Evolutionary conservation across 805 yeast species (phyloP), one percentile per base, ranked within the genome.

Genomic region (Lachancea quebecensis): DNA sequence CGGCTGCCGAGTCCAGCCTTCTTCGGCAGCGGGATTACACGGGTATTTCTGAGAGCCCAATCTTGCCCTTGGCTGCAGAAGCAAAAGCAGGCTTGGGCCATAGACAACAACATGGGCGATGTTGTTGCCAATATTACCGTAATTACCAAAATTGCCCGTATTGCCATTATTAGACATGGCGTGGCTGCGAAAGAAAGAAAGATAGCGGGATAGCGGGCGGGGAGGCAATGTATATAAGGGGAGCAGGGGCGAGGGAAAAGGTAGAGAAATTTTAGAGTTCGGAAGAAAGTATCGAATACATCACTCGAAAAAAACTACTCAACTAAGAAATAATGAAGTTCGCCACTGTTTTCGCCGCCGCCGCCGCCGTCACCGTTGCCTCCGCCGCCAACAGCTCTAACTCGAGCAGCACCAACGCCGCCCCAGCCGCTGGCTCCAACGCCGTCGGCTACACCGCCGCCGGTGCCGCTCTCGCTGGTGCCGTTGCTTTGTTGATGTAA

Each of bases 401-500:
- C 33, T 46, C 47, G 41, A 50, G 51, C 35, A 56, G 56, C 35
- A 35, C 50, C 10, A 50, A 49, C 38, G 50, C 32, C 38, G 56
- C 55, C 41, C 55, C 41, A 15, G 49, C 50, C 12, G 41, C 46
- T 9, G 55, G 52, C 39, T 50, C 53, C 31, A 41, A 46, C 29
- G 53, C 51, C 42, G 51, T 54, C 33, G 50, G 50, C 17, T 41
- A 42, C 34, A 38, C 47, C 45, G 48, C 54, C 29, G 49, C 50
- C 8, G 64, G 62, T 48, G 64, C 59, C 16, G 64, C 57, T 15
- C 52, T 56, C 4, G 64, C 64, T 25, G 64, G 64, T 50, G 60
- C 59, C 37, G 49, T 53, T 34, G 63, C 62, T 39, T 50, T 57
- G 39, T 48, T 59, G 49, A 46, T 58, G 38, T 59, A 44, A 51